These are phyloP conservation scores for Stemphylium lycopersici DNA, from an alignment of 2,329 filamentous ascomycete species.

Conservation along the genomic window DNA sequence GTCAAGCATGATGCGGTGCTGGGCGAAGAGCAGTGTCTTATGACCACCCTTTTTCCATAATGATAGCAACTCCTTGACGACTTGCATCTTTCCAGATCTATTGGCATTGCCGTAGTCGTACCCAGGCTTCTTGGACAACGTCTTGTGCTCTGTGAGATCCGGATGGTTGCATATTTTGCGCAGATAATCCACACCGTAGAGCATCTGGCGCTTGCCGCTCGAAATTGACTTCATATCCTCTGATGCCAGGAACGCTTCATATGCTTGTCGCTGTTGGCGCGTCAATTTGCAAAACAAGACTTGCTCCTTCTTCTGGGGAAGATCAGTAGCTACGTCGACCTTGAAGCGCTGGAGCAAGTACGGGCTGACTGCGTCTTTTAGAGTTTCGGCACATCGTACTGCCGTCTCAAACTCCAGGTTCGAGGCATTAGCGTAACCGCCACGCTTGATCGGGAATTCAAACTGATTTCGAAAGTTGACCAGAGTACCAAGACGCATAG, in stretches of 20 bases:
- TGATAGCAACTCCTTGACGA: slow-evolving; percentile 83
- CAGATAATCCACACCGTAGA: slow-evolving; percentile 89
- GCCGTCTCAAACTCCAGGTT: slow-evolving; percentile 95
- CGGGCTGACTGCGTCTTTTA: slow-evolving; percentile 92
- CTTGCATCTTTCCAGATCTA: slow-evolving; percentile 94
- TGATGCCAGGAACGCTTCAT: slow-evolving; percentile 80
- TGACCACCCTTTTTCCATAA: slow-evolving; percentile 93
- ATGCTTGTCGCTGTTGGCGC: slow-evolving; percentile 75
- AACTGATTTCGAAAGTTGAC: slow-evolving; percentile 91
- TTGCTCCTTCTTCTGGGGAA: slow-evolving; percentile 95
- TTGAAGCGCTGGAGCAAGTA: slow-evolving; percentile 94
- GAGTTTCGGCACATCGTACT: slow-evolving; percentile 87
- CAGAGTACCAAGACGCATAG: slow-evolving; percentile 90
- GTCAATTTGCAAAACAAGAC: slow-evolving; percentile 96
- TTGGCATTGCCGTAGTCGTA: slow-evolving; percentile 79
- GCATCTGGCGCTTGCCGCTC: slow-evolving; percentile 73
- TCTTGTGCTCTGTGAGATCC: slow-evolving; percentile 76
- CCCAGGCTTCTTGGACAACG: slow-evolving; percentile 62
- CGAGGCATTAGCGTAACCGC: slow-evolving; percentile 93
- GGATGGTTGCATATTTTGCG: slow-evolving; percentile 98
- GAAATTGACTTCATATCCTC: slow-evolving; percentile 86
- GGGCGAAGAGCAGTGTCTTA: slow-evolving; percentile 91
- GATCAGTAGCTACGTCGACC: slow-evolving; percentile 87
- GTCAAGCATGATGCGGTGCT: slow-evolving; percentile 93
- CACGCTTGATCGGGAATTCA: slow-evolving; percentile 89